phyloP scores from a whole-genome alignment of 2,329 filamentous ascomycete species.

The Taxawa tesnikishii region DNA sequence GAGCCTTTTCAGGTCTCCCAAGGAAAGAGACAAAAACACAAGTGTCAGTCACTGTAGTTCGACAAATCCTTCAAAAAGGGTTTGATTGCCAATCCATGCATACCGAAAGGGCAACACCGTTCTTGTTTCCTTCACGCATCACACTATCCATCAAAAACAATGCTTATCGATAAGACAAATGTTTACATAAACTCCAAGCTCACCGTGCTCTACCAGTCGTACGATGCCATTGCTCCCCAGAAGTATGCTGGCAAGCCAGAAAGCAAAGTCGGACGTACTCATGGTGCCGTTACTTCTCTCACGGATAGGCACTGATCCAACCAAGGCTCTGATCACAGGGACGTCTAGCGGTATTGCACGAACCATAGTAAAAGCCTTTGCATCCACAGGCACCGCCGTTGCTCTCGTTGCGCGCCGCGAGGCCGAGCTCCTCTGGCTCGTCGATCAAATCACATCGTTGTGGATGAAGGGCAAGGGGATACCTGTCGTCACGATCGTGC shows the following conservation, averaged over 20 bases:
- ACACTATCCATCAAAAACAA: too few relatives aligned
- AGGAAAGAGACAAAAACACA: too few relatives aligned
- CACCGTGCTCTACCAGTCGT: slow-evolving; percentile 6
- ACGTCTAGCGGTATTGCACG: slow-evolving; percentile 4
- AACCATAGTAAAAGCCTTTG: slow-evolving; percentile 5
- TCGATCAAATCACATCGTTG: slow-evolving; percentile 11
- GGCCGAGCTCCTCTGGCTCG: slow-evolving; percentile 9
- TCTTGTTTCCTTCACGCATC: too few relatives aligned
- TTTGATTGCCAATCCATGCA: too few relatives aligned
- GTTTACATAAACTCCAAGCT: background rate
- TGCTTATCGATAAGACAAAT: too few relatives aligned
- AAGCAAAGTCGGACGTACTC: slow-evolving; percentile 11
- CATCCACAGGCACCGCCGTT: slow-evolving; percentile 4
- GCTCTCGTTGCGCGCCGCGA: slow-evolving; percentile 9
- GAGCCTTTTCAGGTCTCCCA: too few relatives aligned
- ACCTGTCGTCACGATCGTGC: slow-evolving; percentile 9
- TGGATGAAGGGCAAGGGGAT: slow-evolving; percentile 9
- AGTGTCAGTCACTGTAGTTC: too few relatives aligned
- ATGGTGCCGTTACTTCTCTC: too few relatives aligned
- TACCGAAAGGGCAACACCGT: too few relatives aligned
- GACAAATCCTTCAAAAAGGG: too few relatives aligned
- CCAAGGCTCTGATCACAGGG: slow-evolving; percentile 4
- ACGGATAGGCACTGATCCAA: background rate
- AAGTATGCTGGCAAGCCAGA: slow-evolving; percentile 12
- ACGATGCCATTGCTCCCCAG: slow-evolving; percentile 10